Percentiles rank a stretch among this genome's conserved stretches.
These are phyloP conservation scores for Talaromyces sp. DNA, from an alignment of 2,329 filamentous ascomycete genomes.

Conservation along the genomic window DNA sequence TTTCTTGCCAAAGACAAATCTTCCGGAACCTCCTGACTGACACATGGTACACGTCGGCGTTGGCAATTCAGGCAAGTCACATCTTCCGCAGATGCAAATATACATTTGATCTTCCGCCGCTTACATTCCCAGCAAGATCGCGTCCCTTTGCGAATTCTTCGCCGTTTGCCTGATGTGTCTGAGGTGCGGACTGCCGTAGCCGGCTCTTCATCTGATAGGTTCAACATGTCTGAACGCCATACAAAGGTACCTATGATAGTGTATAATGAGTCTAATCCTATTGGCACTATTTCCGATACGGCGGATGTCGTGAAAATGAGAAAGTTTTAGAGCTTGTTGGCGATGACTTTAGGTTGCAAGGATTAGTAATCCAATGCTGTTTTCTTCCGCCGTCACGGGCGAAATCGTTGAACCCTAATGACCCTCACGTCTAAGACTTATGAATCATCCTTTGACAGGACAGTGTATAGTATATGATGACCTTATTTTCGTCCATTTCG, in stretches of 20 bases:
- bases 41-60: conserved; percentile 24
- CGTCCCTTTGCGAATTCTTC: conserved; percentile 19
- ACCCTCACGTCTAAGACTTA: background rate
- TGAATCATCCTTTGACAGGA: background rate
- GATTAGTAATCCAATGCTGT: background rate
- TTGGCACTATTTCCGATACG: background rate
- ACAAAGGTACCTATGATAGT: background rate
- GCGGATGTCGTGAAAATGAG: background rate
- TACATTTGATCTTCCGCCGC: conserved; percentile 11
- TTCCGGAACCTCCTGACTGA: conserved; percentile 27
- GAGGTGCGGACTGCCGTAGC: background rate
- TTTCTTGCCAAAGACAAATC: conserved; percentile 18
- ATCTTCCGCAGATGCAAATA: conserved; percentile 6
- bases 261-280: background rate
- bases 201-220: background rate
- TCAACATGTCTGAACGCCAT: background rate
- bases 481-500: background rate
- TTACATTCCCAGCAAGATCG: conserved; percentile 15
- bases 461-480: background rate
- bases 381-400: conserved; percentile 12
- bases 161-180: background rate
- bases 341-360: background rate
- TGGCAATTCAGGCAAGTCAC: conserved; percentile 24
- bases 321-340: background rate
- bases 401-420: background rate